Evolutionary conservation across 768 basidiomycete species (phyloP).

Genomic region (Flagelloscypha sp.): DNA sequence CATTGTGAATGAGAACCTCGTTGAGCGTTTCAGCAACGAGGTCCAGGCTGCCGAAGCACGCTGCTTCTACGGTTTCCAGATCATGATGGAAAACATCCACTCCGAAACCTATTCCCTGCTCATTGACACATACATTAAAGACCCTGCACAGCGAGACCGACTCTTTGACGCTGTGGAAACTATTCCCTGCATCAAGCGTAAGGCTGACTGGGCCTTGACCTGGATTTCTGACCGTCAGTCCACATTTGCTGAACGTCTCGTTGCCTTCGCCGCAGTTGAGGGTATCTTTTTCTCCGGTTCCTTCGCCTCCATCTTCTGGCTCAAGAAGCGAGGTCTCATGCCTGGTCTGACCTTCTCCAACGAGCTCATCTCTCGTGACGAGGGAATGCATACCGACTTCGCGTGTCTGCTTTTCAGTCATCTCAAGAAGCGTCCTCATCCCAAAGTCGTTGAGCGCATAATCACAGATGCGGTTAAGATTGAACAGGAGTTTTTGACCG

Average conservation of each 20-base stretch:
- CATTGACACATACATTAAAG: conserved; percentile 46
- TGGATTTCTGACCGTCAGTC: conserved; percentile 40
- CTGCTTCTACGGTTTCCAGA: conserved; percentile 77
- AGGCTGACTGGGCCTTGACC: conserved; percentile 44
- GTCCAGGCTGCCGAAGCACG: conserved; percentile 70
- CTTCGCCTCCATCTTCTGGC: conserved; percentile 48
- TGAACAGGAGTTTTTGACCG: conserved; percentile 39
- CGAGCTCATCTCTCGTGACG: conserved; percentile 50
- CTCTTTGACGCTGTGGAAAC: conserved; percentile 45
- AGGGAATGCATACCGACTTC: conserved; percentile 49
- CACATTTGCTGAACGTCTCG: conserved; percentile 39
- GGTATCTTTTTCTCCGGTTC: conserved; percentile 48
- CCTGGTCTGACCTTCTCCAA: conserved; percentile 50
- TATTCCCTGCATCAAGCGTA: conserved; percentile 40
- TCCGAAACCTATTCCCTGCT: conserved; percentile 66
- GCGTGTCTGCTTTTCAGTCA: conserved; percentile 47
- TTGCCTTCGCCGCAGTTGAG: conserved; percentile 45
- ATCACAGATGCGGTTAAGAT: conserved; percentile 39
- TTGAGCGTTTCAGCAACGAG: conserved; percentile 68
- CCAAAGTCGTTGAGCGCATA: conserved; percentile 34
- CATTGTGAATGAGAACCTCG: conserved; percentile 73
- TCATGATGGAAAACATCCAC: conserved; percentile 82
- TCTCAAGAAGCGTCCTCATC: conserved; percentile 40
- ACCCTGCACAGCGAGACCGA: conserved; percentile 29
- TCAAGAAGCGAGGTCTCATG: conserved; percentile 49